phyloP scores from a whole-genome alignment of 2,329 filamentous ascomycete genomes.

The Didymella glomerata region DNA sequence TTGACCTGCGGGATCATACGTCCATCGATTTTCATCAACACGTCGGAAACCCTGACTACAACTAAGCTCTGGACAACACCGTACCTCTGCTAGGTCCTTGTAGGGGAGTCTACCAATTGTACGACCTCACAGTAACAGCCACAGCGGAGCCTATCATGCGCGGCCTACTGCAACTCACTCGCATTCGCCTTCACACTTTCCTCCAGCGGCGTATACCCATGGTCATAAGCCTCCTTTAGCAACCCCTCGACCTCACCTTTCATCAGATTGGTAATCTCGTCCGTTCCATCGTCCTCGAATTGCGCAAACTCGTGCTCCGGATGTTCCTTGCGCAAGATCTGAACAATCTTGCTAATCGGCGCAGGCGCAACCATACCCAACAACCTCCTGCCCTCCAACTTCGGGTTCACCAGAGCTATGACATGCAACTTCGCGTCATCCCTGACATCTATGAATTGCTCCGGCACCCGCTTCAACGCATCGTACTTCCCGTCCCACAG shows the following conservation, averaged over 20 bases:
- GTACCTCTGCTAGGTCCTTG: not conserved
- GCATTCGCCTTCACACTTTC: slow-evolving; percentile 28
- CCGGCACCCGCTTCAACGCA: slow-evolving; percentile 26
- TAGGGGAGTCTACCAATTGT: not conserved
- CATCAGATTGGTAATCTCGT: slow-evolving; percentile 24
- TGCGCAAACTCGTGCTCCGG: slow-evolving; percentile 52
- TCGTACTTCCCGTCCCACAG: slow-evolving; percentile 44
- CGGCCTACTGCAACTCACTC: not conserved
- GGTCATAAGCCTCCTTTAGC: slow-evolving; percentile 39
- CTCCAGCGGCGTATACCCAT: slow-evolving; percentile 41
- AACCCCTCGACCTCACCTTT: slow-evolving; percentile 39
- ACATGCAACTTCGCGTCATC: slow-evolving; percentile 61
- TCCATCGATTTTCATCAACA: not conserved
- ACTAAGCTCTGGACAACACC: not conserved
- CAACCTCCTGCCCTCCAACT: slow-evolving; percentile 60
- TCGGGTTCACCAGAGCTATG: slow-evolving; percentile 58
- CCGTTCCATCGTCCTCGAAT: slow-evolving; percentile 29
- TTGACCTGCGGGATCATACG: not conserved
- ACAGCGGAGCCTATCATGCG: not conserved
- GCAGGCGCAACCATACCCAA: slow-evolving; percentile 62
- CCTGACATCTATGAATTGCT: slow-evolving; percentile 23
- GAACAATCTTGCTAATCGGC: slow-evolving; percentile 58
- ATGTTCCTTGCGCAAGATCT: slow-evolving; percentile 49
- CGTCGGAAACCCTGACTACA: not conserved
- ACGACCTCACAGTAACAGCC: not conserved